These are phyloP conservation scores for Acorus gramineus DNA, from an alignment of 106 monocot species.

Conservation along the genomic window DNA sequence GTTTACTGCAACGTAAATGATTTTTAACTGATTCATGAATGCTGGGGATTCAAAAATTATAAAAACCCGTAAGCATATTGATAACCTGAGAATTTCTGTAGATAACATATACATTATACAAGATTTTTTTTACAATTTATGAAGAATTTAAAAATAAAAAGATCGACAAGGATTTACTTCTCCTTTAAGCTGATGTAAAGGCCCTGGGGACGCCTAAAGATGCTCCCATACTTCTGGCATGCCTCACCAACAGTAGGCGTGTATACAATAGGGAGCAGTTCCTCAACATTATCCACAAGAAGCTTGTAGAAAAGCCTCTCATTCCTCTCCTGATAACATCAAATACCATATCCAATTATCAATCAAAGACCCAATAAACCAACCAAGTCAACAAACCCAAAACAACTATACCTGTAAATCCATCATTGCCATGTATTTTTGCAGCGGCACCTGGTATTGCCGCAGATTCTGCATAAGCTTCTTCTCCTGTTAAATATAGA, in stretches of 20 bases:
- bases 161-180: constrained; percentile 29
- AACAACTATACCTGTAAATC: constrained; percentile 57
- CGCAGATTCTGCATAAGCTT: constrained; percentile 76
- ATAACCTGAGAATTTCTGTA: no score
- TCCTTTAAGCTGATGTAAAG: constrained; percentile 79
- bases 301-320: constrained; percentile 96
- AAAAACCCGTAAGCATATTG: no score
- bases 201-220: constrained; percentile 77
- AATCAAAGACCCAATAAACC: not conserved
- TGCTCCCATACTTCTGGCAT: constrained; percentile 89
- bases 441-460: constrained; percentile 66
- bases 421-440: constrained; percentile 84
- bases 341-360: not conserved
- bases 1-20: no score
- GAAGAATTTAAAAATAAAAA: not conserved
- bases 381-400: not conserved
- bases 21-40: no score
- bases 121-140: not conserved
- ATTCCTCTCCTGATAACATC: constrained; percentile 52
- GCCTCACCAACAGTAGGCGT: constrained; percentile 93
- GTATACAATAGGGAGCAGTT: constrained; percentile 82
- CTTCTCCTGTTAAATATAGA: constrained; percentile 39
- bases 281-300: constrained; percentile 85
- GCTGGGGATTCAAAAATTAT: no score
- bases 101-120: not conserved